Base-by-base conservation (phyloP, 345 rosid species). In the Isatis tinctoria region DNA sequence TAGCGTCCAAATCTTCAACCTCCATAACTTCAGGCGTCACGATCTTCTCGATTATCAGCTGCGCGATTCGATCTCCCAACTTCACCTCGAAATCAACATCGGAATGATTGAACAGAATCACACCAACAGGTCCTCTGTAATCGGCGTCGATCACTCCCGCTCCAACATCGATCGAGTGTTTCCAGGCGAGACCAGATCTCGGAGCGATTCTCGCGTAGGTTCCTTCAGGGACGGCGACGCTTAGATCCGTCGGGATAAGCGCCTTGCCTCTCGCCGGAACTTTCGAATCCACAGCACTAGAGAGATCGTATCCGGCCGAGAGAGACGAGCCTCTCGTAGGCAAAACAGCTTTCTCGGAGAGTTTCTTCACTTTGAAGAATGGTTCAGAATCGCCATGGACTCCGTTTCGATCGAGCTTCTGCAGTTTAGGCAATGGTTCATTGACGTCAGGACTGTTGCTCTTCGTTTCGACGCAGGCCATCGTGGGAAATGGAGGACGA, bases 221-320 rank as follows among this genome's bases (percentile, higher is more conserved):
- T 58, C 96, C 88, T 73, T 84, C 84, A 0, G 89, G 87, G 0
- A 91, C 72, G 1, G 93, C 86, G 39, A 94, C 81, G 76, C 96
- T 88, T 11, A 94, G 83, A 80, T 90, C 91, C 0, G 96, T 94
- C 1, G 91, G 90, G 49, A 90, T 75, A 8, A 94, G 87, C 0
- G 91, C 90, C 39, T 86, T 94, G 3, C 97, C 99, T 77, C 97
- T 80, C 10, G 91, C 93, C 1, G 96, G 92, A 35, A 95, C 97
- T 53, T 82, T 87, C 0, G 85, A 71, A 68, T 83, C 89, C 3
- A 70, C 35, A 6, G 96, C 96, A 26, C 93, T 94, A 4, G 93
- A 88, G 35, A 92, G 96, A 82, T 88, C 97, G 51, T 85, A 90
- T 5, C 98, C 97, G 0, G 99, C 96, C 0, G 97, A 80, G 49